phyloP scores from a whole-genome alignment of 208 protist species.

The Phytomonas francai region DNA sequence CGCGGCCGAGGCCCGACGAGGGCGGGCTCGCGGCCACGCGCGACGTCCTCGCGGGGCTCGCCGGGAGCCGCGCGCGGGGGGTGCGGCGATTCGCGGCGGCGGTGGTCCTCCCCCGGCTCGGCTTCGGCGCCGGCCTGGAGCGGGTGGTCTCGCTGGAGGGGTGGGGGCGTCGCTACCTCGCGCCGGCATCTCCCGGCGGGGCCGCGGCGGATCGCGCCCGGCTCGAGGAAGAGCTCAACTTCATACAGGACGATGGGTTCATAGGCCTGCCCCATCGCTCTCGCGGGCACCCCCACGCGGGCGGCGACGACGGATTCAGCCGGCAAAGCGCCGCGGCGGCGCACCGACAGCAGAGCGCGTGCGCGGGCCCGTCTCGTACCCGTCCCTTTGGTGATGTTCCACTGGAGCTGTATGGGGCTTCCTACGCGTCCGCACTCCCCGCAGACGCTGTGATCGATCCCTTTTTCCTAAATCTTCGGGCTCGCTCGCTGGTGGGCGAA shows the following conservation, averaged over 20 bases:
- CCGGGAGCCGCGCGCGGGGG: constrained; percentile 26
- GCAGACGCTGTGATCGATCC: constrained; percentile 13
- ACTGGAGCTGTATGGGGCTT: constrained; percentile 30
- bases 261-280: neutral
- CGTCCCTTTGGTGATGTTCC: constrained; percentile 16
- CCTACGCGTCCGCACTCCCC: constrained; percentile 20
- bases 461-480: constrained; percentile 38
- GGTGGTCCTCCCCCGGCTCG: constrained; percentile 62
- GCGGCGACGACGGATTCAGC: constrained; percentile 11
- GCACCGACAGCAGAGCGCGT: constrained; percentile 9
- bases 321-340: constrained; percentile 14
- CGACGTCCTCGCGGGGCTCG: constrained; percentile 38
- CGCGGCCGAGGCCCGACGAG: neutral
- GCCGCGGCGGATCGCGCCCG: neutral
- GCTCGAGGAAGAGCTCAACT: constrained; percentile 4
- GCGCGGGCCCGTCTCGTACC: constrained; percentile 5
- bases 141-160: constrained; percentile 28
- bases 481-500: constrained; percentile 22
- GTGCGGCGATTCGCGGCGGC: constrained; percentile 49
- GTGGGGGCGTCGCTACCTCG: constrained; percentile 51
- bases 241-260: constrained; percentile 12
- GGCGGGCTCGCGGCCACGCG: constrained; percentile 28
- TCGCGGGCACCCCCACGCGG: neutral
- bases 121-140: constrained; percentile 55
- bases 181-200: constrained; percentile 10